Evolutionary conservation across 192 early-diverging fungal species (phyloP).

Genomic region (Funneliformis mosseae): DNA sequence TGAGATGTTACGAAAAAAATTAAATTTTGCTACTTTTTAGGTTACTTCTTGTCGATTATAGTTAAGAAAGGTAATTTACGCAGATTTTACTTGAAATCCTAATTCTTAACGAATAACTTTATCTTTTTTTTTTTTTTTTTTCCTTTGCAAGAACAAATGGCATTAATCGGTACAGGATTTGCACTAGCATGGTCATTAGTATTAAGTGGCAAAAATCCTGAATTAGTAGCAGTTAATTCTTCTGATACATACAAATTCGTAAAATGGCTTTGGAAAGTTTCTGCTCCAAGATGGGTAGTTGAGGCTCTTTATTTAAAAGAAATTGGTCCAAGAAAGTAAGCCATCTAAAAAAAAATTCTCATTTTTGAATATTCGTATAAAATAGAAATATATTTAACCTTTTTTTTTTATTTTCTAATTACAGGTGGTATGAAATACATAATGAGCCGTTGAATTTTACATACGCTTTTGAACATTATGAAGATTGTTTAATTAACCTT

Average conservation of each 20-base stretch:
- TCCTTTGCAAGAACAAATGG: constrained; percentile 28
- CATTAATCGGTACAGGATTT: constrained; percentile 62
- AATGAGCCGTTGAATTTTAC: constrained; percentile 35
- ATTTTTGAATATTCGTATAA: too few relatives aligned
- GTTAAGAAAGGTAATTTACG: constrained; percentile 31
- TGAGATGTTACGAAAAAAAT: too few relatives aligned
- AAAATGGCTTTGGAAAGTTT: constrained; percentile 59
- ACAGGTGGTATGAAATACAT: constrained; percentile 42
- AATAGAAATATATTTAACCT: too few relatives aligned
- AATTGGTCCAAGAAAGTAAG: constrained; percentile 38
- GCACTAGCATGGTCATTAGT: constrained; percentile 63
- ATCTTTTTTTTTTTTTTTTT: too few relatives aligned
- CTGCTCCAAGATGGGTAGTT: constrained; percentile 64
- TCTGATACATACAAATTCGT: constrained; percentile 36
- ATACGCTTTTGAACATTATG: constrained; percentile 48
- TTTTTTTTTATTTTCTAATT: too few relatives aligned
- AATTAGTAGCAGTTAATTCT: constrained; percentile 46
- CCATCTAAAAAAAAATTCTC: too few relatives aligned
- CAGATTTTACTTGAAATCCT: too few relatives aligned
- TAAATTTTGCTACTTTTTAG: constrained; percentile 14
- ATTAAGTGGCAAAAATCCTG: constrained; percentile 57
- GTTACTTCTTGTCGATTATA: constrained; percentile 56
- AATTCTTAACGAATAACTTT: too few relatives aligned
- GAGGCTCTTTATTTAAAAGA: constrained; percentile 63
- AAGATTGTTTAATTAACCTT: constrained; percentile 37